Base-by-base conservation (phyloP, 192 early-diverging fungal genomes). In the Jimgerdemannia lactiflua region DNA sequence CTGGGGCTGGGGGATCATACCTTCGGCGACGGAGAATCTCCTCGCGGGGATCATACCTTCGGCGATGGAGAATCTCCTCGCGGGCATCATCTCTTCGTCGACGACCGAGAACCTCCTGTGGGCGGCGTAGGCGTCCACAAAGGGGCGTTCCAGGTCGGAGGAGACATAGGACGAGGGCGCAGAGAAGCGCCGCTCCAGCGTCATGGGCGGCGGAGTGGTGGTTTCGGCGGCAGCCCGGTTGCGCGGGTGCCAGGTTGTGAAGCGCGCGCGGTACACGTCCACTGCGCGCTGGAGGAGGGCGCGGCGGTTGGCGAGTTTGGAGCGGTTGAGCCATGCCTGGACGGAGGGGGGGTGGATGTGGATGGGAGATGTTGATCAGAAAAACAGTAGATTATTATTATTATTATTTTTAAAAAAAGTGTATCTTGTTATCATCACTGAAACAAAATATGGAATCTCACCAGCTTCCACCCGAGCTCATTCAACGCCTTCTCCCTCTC, bases 251-350 rank as follows among this genome's bases (percentile, higher is more conserved):
- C 49, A 59, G 49, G 0, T 59, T 6, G 49, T 77, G 64, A 83
- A 83, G 65, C 77, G 78, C 17, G 70, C 68, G 11, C 81, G 72
- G 19, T 79, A 83, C n/a, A 77, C 39, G 69, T 83, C 78, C 8
- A 83, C 54, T 20, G 74, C 74, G 14, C 69, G 64, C 42, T 75
- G 74, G 9, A 75, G 39, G 6, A 75, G 74, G 4, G 29, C n/a
- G 2, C 43, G 67, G n/a, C 70, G 68, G 66, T 68, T 69, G 41
- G 59, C 74, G 39, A 75, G 74, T 43, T 71, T 41, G 14, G 40
- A 42, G 18, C 67, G 74, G 59, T 75, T 75, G 18, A 70, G 41
- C 74, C 74, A 75, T 4, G 74, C 74, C 71, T 71, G 29, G 29
- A 29, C 29, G 0, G 29, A 1, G 29, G 29, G 29, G 29, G 29